phyloP scores from a whole-genome alignment of 495 filamentous ascomycete genomes.

The Apiosordaria backusii region DNA sequence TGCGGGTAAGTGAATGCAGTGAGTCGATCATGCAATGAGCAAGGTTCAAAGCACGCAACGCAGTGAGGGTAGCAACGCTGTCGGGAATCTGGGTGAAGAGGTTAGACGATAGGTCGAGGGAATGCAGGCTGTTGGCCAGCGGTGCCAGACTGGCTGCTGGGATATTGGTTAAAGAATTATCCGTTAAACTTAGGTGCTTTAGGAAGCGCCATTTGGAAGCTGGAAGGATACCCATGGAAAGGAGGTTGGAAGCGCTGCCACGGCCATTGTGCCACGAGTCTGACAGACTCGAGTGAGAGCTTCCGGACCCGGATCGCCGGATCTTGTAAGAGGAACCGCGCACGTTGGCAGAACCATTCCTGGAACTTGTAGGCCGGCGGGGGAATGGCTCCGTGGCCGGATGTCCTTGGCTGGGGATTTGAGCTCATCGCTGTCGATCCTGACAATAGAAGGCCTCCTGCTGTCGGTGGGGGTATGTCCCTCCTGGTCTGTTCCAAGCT shows the following conservation, averaged over 20 bases:
- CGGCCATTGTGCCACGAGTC: conserved; percentile 59
- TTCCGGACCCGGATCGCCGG: conserved; percentile 81
- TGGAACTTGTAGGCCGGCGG: conserved; percentile 65
- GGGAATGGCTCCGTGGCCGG: conserved; percentile 77
- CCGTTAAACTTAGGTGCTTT: conserved; percentile 83
- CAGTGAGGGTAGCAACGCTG: conserved; percentile 73
- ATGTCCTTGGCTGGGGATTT: conserved; percentile 37
- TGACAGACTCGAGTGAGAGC: conserved; percentile 84
- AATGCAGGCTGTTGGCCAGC: conserved; percentile 79
- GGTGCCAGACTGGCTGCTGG: conserved; percentile 69
- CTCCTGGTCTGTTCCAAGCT: conserved; percentile 38
- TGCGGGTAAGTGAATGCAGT: conserved; percentile 78
- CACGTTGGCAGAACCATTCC: conserved; percentile 61
- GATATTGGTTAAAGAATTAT: conserved; percentile 82
- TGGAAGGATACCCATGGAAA: conserved; percentile 62
- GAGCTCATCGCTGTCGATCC: conserved; percentile 40
- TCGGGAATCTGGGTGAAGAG: conserved; percentile 89
- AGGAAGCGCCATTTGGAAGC: conserved; percentile 91
- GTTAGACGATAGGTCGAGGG: conserved; percentile 88
- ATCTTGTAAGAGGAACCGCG: conserved; percentile 61
- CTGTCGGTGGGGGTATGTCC: conserved; percentile 28
- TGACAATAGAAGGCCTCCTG: conserved; percentile 40
- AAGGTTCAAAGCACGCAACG: conserved; percentile 82
- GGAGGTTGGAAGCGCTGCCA: conserved; percentile 70
- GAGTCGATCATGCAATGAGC: conserved; percentile 98